Conservation (phyloP, 257 asterid species). For the Rhazya stricta region DNA sequence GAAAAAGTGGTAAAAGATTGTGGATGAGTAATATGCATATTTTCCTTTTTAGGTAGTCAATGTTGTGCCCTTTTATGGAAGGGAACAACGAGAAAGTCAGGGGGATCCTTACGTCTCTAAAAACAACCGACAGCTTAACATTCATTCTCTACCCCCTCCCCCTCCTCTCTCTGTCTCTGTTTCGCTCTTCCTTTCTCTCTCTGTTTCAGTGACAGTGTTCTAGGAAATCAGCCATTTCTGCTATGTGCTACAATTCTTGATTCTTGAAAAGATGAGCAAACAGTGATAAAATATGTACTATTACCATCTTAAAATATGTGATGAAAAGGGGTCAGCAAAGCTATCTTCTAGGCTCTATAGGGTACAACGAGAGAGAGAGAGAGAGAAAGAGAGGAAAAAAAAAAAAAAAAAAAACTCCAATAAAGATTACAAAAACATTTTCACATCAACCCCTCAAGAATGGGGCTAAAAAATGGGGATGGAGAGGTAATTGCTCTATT, state of each 20-base stretch:
- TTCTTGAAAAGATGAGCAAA: neutral
- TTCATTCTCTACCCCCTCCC: conserved; percentile 1
- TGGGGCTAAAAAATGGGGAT: neutral
- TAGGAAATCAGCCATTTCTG: neutral
- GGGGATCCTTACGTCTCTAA: conserved; percentile 32
- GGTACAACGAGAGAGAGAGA: conserved; percentile 22
- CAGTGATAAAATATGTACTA: neutral
- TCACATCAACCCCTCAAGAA: conserved; percentile 26
- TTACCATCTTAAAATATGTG: neutral
- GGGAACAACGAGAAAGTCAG: conserved; percentile 39
- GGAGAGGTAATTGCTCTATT: conserved; percentile 18
- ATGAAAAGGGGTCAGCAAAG: neutral
- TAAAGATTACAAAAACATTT: conserved; percentile 29
- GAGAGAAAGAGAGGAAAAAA: conserved; percentile 7
- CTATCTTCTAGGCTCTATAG: conserved; percentile 11
- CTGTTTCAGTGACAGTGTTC: neutral
- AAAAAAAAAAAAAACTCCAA: neutral
- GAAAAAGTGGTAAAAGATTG: conserved; percentile 1
- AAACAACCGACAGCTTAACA: conserved; percentile 52
- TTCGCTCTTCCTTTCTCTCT: neutral
- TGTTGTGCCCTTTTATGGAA: conserved; percentile 51
- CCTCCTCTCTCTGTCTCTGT: conserved; percentile 9
- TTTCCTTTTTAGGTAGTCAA: conserved; percentile 58
- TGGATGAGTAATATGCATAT: conserved; percentile 21
- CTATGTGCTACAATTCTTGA: neutral